Conservation (phyloP, 495 filamentous ascomycete genomes). For the Penicillium silybi region DNA sequence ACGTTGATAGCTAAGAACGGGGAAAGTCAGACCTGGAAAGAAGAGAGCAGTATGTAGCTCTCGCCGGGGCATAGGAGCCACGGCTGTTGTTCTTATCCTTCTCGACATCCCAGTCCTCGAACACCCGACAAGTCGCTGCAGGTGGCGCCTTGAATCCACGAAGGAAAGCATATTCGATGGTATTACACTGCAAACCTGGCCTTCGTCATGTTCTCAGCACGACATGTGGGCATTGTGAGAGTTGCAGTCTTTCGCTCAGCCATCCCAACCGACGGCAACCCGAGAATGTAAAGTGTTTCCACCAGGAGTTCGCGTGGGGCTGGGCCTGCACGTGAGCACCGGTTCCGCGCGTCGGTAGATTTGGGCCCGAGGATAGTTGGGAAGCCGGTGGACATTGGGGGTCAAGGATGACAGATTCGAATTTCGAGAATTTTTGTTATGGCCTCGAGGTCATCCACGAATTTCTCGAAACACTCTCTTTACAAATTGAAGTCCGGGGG, state of each 20-base stretch:
- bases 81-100: constrained; percentile 3
- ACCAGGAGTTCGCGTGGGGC: constrained; percentile 12
- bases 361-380: constrained; percentile 4
- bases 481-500: not conserved
- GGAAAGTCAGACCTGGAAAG: constrained; percentile 64
- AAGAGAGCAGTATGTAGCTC: constrained; percentile 70
- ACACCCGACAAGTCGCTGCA: not conserved
- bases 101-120: not conserved
- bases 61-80: constrained; percentile 13
- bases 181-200: constrained; percentile 10
- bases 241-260: not conserved
- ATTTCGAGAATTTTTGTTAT: not conserved
- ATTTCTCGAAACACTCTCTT: not conserved
- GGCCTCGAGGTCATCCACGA: not conserved
- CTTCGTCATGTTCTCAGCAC: constrained; percentile 13
- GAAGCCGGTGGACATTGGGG: not conserved
- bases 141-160: not conserved
- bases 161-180: constrained; percentile 17
- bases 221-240: constrained; percentile 17
- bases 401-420: not conserved
- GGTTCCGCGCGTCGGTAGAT: constrained; percentile 11
- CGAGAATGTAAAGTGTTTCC: not conserved
- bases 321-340: constrained; percentile 19
- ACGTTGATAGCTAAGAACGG: not conserved
- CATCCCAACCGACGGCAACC: not conserved